These are phyloP conservation scores for Penicillium canariense DNA, from an alignment of 495 filamentous ascomycete genomes.

Conservation along the genomic window DNA sequence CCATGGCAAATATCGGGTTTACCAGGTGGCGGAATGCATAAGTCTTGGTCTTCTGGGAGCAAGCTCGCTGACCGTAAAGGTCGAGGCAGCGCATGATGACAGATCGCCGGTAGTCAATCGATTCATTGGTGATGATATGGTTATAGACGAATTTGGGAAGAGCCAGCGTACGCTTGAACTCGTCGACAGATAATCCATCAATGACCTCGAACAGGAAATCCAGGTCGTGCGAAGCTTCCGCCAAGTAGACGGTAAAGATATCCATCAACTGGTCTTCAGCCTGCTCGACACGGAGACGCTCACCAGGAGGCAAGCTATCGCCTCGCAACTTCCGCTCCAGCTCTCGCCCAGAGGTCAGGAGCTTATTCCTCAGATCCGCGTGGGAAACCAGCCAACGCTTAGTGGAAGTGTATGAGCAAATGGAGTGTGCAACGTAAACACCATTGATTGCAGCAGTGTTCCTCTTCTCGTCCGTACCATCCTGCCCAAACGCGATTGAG, in stretches of 20 bases:
- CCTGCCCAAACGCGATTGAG: slow-evolving; percentile 58
- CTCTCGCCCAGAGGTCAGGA: slow-evolving; percentile 68
- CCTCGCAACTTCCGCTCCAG: slow-evolving; percentile 66
- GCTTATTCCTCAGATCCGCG: slow-evolving; percentile 64
- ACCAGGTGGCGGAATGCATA: slow-evolving; percentile 90
- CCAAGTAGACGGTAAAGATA: slow-evolving; percentile 76
- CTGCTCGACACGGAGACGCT: slow-evolving; percentile 86
- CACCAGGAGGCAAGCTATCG: slow-evolving; percentile 63
- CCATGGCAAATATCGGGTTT: slow-evolving; percentile 97
- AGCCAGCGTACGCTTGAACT: slow-evolving; percentile 71
- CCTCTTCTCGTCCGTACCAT: slow-evolving; percentile 53
- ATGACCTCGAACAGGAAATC: slow-evolving; percentile 88
- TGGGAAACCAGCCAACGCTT: slow-evolving; percentile 77
- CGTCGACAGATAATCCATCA: slow-evolving; percentile 77
- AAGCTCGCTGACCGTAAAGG: slow-evolving; percentile 72
- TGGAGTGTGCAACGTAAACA: slow-evolving; percentile 76
- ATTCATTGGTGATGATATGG: slow-evolving; percentile 78
- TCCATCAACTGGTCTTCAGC: slow-evolving; percentile 85
- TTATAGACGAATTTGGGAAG: slow-evolving; percentile 82
- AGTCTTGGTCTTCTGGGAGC: slow-evolving; percentile 84
- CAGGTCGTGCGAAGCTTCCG: slow-evolving; percentile 70
- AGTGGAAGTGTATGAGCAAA: slow-evolving; percentile 53
- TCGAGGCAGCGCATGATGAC: slow-evolving; percentile 85
- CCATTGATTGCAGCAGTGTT: slow-evolving; percentile 81
- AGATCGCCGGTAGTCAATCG: slow-evolving; percentile 83